Evolutionary conservation across 108 stramenopile species (phyloP).

Genomic region (Craspedostauros australis): DNA sequence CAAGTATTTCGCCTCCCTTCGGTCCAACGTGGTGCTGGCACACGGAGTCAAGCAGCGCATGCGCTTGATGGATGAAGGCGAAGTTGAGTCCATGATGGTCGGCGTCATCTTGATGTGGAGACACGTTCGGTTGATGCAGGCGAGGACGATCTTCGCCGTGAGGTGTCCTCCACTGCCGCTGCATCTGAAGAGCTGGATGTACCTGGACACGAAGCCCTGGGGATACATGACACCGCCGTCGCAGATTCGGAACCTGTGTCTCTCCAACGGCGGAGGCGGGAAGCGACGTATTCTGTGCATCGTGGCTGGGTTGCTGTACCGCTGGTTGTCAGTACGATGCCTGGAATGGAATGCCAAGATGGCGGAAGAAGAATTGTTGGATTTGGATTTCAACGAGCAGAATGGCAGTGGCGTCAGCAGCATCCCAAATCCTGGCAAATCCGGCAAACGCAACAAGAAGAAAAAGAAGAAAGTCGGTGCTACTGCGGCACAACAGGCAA

Average conservation of each 20-base stretch:
- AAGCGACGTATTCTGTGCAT: constrained; percentile 48
- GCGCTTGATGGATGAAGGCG: constrained; percentile 20
- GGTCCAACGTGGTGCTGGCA: constrained; percentile 18
- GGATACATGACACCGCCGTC: not conserved
- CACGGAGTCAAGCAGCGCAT: constrained; percentile 26
- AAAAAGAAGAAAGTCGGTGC: too few relatives aligned
- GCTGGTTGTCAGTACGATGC: constrained; percentile 54
- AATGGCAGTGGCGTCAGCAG: too few relatives aligned
- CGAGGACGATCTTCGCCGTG: constrained; percentile 1
- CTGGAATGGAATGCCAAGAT: constrained; percentile 74
- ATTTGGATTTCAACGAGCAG: too few relatives aligned
- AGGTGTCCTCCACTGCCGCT: constrained; percentile 8
- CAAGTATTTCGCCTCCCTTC: constrained; percentile 17
- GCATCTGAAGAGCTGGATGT: constrained; percentile 25
- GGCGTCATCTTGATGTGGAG: constrained; percentile 21
- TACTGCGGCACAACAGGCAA: too few relatives aligned
- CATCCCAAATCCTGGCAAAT: too few relatives aligned
- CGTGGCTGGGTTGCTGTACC: constrained; percentile 52
- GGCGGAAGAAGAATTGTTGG: constrained; percentile 57
- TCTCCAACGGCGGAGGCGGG: constrained; percentile 31
- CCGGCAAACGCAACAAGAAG: too few relatives aligned
- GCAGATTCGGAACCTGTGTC: not conserved
- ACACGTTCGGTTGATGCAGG: constrained; percentile 20
- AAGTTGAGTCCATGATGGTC: constrained; percentile 20
- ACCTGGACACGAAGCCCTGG: not conserved